Evolutionary conservation across 768 basidiomycete species (phyloP), one percentile per base, ranked within the genome.

Genomic region (Mrakia gelida): DNA sequence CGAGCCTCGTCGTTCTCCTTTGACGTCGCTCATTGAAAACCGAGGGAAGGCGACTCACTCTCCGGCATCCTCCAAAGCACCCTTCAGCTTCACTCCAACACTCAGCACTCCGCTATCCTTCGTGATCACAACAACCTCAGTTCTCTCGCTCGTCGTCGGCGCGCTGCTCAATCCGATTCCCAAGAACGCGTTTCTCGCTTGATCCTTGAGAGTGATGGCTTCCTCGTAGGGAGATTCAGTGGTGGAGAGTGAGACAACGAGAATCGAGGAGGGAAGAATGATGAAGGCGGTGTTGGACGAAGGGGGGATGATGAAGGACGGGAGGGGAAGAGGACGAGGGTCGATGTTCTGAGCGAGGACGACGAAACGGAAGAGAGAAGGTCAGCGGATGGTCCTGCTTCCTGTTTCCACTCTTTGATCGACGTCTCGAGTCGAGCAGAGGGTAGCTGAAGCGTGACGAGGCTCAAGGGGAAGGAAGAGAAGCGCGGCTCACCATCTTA

Each of bases 101-200:
- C 13, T 82, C 79, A 45, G 80, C 77, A 56, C 54, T 45, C 79
- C 75, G 16, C 77, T 80, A 1, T 81, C 75, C 73, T 82, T 81
- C 18, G 80, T 79, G 15, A 83, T 62, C 21, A 83, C 68, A 10
- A 67, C 81, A 13, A 76, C 76, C 54, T 78, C 77, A 41, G 65
- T 56, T 21, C 49, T 16, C 34, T 67, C 70, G 54, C 77, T 52
- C 45, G 71, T 67, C 2, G 74, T 65, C 26, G 67, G 38, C 26
- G 41, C 3, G 54, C 73, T 62, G n/a, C 80, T 71, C 23, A 81
- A 65, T 4, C 82, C 82, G 8, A 80, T 75, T 38, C 85, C 86
- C 71, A 86, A 73, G 81, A 86, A 83, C 9, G 83, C 84, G 74
- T 85, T 84, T 68, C 81, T 79, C n/a, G 79, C 77, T n/a, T 81